Evolutionary conservation across 495 filamentous ascomycete species (phyloP).

Genomic region (Pseudotulostoma volvatum): DNA sequence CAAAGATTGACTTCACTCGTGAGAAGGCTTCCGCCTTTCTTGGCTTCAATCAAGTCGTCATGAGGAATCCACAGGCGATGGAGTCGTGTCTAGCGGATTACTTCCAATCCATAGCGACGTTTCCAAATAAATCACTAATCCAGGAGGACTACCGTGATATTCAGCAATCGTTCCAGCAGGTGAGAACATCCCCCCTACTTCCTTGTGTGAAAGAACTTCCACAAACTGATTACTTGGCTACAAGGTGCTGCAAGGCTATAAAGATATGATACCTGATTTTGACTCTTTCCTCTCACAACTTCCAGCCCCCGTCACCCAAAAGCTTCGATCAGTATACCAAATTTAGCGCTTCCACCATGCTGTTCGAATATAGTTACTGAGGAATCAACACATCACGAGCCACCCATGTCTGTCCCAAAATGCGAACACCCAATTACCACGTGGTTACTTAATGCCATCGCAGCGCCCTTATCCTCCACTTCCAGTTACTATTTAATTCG

Average conservation of each 20-base stretch:
- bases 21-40: slow-evolving; percentile 90
- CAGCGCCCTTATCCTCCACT: background rate
- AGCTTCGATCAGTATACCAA: slow-evolving; percentile 30
- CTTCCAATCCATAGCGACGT: slow-evolving; percentile 69
- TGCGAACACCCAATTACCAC: no score
- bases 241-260: slow-evolving; percentile 69
- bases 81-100: slow-evolving; percentile 68
- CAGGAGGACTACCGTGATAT: slow-evolving; percentile 37
- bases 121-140: slow-evolving; percentile 39
- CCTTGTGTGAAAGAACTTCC: background rate
- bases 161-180: slow-evolving; percentile 35
- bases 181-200: slow-evolving; percentile 20
- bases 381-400: no score
- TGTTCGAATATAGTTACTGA: background rate
- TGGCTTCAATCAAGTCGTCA: slow-evolving; percentile 73
- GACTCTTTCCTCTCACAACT: slow-evolving; percentile 59
- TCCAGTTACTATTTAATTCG: background rate
- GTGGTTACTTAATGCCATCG: background rate
- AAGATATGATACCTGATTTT: slow-evolving; percentile 72
- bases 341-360: slow-evolving; percentile 13
- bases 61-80: slow-evolving; percentile 81
- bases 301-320: slow-evolving; percentile 42
- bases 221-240: background rate
- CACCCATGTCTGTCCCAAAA: no score
- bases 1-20: slow-evolving; percentile 71